Conservation (phyloP, 345 rosid genomes). For the Rubroshorea leprosula region DNA sequence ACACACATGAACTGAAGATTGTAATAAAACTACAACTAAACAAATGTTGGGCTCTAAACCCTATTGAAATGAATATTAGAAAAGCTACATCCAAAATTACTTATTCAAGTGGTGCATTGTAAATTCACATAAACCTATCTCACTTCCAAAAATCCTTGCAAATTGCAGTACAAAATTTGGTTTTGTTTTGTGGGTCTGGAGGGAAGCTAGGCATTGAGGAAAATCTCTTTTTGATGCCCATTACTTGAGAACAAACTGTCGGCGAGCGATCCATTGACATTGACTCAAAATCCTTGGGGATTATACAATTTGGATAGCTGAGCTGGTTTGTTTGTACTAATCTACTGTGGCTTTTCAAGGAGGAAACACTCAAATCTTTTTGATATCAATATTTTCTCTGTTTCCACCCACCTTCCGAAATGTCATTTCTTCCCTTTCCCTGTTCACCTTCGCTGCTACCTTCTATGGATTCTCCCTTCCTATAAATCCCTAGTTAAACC, state of each 20-base stretch:
- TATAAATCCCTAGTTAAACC: constrained; percentile 7
- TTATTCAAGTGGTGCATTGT: no score
- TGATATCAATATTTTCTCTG: constrained; percentile 13
- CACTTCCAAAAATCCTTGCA: no score
- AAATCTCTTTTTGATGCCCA: background rate
- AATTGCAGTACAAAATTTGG: no score
- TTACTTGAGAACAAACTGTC: constrained; percentile 23
- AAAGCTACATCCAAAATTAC: no score
- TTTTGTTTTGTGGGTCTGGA: constrained; percentile 26
- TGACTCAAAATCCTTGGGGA: background rate
- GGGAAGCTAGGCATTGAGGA: background rate
- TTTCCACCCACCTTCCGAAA: constrained; percentile 55
- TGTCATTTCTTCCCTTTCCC: constrained; percentile 23
- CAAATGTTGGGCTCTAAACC: no score
- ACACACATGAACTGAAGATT: no score
- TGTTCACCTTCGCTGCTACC: constrained; percentile 10
- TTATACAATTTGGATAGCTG: background rate
- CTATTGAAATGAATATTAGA: no score
- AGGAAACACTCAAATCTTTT: constrained; percentile 41
- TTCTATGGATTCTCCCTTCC: background rate
- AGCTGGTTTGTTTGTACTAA: constrained; percentile 33
- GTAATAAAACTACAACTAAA: no score
- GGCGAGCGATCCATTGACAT: constrained; percentile 19
- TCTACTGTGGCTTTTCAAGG: constrained; percentile 19
- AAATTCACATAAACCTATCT: no score